Evolutionary conservation across 768 basidiomycete genomes (phyloP), one percentile per base, ranked within the genome.

Genomic region (Multifurca ochricompacta): DNA sequence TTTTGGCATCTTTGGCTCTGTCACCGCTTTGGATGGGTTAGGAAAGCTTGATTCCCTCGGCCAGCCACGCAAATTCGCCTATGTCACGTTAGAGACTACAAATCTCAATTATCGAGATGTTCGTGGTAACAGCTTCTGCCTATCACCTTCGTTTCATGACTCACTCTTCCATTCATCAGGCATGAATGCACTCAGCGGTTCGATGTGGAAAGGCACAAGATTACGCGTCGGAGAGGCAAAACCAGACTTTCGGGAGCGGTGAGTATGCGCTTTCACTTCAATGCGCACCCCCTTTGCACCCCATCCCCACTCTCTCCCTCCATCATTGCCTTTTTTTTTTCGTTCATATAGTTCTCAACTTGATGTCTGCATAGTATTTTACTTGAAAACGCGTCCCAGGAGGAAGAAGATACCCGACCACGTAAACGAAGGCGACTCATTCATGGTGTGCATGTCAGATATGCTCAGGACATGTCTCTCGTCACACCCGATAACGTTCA

Each of bases 171-270:
- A 37, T 40, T 32, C 48, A 18, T 28, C 30, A 90, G 87, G 87
- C 67, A 72, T 87, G 66, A 90, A 81, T 64, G 66, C 80, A 2
- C 74, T 92, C 25, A 90, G 84, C 56, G 90, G 91, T 31, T 80
- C 85, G 6, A 87, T 80, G 1, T 93, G 88, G 87, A 91, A 90
- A 70, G 91, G 91, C n/a, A 71, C 88, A 19, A 91, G 86, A 60
- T 70, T 92, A 30, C 78, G 88, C 16, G 78, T 92, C 32, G 87
- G 87, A 8, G 87, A 91, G 60, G 89, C 90, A n/a, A 85, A 81
- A 58, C 83, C 83, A 1, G 82, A 90, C 65, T 91, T 75, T 62
- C 67, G 67, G 3, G 80, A 83, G 64, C 74, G 80, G 89, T 85
- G 46, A 34, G 73, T 60, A 10, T 39, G 18, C 27, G 28, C 51